These are phyloP conservation scores for Suillus spraguei DNA, from an alignment of 768 basidiomycete species.

Conservation along the genomic window DNA sequence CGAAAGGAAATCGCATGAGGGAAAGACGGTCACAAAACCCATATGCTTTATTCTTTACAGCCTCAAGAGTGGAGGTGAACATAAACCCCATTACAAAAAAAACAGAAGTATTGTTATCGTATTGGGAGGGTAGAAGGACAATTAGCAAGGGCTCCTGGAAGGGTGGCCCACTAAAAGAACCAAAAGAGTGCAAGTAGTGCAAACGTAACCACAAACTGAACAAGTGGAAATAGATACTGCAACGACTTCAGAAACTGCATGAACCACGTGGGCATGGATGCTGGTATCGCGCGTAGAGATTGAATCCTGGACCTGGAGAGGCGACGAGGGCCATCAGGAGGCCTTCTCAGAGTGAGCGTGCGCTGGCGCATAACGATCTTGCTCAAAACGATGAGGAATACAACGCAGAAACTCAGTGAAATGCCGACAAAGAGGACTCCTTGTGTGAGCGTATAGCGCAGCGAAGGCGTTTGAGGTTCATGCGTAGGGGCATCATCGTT, in stretches of 20 bases:
- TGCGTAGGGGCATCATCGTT: not conserved
- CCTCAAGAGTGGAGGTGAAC: not conserved
- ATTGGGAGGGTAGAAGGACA: not conserved
- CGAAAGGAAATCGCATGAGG: not conserved
- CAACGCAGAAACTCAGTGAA: not conserved
- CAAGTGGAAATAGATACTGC: not conserved
- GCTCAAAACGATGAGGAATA: not conserved
- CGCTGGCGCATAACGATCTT: not conserved
- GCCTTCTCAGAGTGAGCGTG: not conserved
- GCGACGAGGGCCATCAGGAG: not conserved
- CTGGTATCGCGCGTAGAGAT: not conserved
- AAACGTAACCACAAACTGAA: not conserved
- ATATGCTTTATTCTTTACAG: not conserved
- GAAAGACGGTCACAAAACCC: not conserved
- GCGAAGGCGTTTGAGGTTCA: not conserved
- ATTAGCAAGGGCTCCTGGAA: not conserved
- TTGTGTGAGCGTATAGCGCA: not conserved
- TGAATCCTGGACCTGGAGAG: not conserved
- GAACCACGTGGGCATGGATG: not conserved
- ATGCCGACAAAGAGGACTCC: not conserved
- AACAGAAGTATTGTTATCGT: not conserved
- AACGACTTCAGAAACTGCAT: not conserved
- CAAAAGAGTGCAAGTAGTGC: not conserved
- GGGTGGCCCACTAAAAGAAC: not conserved
- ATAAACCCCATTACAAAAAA: not conserved